These are phyloP conservation scores for Symbiodinium natans DNA, from an alignment of 73 alveolate species.

Conservation along the genomic window DNA sequence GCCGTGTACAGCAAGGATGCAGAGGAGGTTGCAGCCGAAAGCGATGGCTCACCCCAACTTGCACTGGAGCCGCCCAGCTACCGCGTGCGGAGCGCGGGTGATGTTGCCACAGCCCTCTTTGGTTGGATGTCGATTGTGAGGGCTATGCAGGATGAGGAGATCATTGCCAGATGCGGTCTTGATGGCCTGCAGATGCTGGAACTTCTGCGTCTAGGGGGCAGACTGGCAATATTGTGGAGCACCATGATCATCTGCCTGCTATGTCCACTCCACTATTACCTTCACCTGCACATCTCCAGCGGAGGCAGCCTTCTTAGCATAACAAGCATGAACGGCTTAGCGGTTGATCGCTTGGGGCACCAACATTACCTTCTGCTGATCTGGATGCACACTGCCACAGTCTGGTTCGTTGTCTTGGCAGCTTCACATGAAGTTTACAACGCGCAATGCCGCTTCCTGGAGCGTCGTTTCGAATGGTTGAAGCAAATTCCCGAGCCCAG, in stretches of 20 bases:
- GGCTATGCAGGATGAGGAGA: background rate
- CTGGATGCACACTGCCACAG: conserved; percentile 45
- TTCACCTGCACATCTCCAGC: background rate
- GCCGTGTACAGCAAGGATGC: background rate
- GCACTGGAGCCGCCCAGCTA: background rate
- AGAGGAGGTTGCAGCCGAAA: background rate
- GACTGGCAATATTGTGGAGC: background rate
- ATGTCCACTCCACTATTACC: conserved; percentile 55
- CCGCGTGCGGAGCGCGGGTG: background rate
- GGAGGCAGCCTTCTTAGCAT: background rate
- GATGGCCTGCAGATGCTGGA: conserved; percentile 13
- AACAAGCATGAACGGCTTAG: conserved; percentile 59
- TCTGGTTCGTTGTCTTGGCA: conserved; percentile 40
- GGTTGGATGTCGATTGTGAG: background rate
- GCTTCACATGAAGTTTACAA: background rate
- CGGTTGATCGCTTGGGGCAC: conserved; percentile 29
- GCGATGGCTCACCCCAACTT: background rate
- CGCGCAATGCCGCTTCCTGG: conserved; percentile 71
- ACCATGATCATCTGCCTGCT: background rate
- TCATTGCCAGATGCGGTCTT: background rate
- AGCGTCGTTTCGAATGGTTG: conserved; percentile 72
- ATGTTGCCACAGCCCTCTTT: background rate
- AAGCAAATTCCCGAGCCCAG: conserved; percentile 64
- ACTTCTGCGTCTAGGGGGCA: background rate
- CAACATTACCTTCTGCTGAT: conserved; percentile 1